Conservation (phyloP, 768 basidiomycete genomes). For the Xerocomellus chrysenteron region DNA sequence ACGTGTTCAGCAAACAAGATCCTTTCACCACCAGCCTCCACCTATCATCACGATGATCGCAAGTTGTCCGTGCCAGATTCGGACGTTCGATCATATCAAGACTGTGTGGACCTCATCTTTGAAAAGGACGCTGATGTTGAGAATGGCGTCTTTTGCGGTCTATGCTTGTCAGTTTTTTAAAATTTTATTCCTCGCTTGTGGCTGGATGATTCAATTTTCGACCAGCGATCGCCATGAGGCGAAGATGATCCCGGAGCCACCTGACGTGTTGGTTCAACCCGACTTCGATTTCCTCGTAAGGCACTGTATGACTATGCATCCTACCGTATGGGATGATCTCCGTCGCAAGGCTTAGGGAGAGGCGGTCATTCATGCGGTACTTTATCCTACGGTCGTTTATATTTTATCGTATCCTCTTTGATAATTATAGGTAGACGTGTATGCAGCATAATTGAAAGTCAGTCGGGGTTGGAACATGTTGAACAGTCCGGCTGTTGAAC, state of each 20-base stretch:
- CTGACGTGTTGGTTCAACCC: constrained; percentile 28
- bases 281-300: constrained; percentile 42
- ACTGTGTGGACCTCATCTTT: constrained; percentile 40
- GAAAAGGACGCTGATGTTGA: constrained; percentile 32
- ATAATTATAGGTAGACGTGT: constrained; percentile 14
- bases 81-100: constrained; percentile 40
- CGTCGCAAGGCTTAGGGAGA: constrained; percentile 20
- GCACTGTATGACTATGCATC: constrained; percentile 52
- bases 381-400: constrained; percentile 13
- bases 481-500: background rate
- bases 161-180: constrained; percentile 50
- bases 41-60: background rate
- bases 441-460: constrained; percentile 5
- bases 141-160: constrained; percentile 39
- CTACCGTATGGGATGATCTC: constrained; percentile 47
- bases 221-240: constrained; percentile 28
- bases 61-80: background rate
- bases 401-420: constrained; percentile 8
- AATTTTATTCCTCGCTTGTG: background rate
- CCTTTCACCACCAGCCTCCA: background rate
- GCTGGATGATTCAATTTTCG: background rate
- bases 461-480: background rate
- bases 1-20: background rate
- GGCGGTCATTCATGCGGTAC: background rate
- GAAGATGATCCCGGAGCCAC: constrained; percentile 28